Base-by-base conservation (phyloP, 2,329 filamentous ascomycete genomes). In the Graphilbum ipis-grandicollis region DNA sequence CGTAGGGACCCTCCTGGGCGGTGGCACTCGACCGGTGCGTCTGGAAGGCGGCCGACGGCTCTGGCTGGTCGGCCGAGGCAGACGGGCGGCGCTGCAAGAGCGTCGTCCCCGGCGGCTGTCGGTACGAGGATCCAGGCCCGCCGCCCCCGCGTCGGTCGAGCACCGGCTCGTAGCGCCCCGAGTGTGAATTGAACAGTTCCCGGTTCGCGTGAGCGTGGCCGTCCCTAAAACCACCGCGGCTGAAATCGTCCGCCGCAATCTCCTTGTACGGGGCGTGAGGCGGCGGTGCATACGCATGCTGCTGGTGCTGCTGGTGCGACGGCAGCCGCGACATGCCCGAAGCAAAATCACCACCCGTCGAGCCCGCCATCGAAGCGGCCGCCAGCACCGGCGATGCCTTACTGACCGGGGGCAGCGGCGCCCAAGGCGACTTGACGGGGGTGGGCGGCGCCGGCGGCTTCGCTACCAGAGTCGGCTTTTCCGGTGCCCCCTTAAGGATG, bases 161-260 rank as follows among this genome's bases (percentile, higher is more conserved):
- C 4, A 86, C 88, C 14, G 86, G 85, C 52, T 96, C 88, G 47
- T 93, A 93, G 35, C 84, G 78, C 15, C 88, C 88, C 37, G 84
- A 93, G 38, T 92, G 80, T n/a, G 88, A 93, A 53, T 96, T 94
- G 59, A 76, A 96, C 0, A 96, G 63, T 54, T 96, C 86, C 39
- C 81, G 68, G 43, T 72, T 75, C 10, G 68, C 64, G 39, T 69
- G 64, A 1, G 62, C 52, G 26, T 66, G 64, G 5, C 75, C 70
- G 43, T 93, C 84, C 48, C 80, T 71, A 77, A 82, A 93, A 25
- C 76, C 71, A 36, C 78, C 73, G 43, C 90, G 71, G 52, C 79
- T 92, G 50, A 94, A 96, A 46, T 93, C 88, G 54, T 96, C 90
- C 0, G 86, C 81, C 6, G 85, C 83, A 44, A 94, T 93, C 52